A percentile compares a stretch with the other conserved stretches of the same genome.
phyloP scores from a whole-genome alignment of 495 filamentous ascomycete species.

The Jackrogersella minutella region DNA sequence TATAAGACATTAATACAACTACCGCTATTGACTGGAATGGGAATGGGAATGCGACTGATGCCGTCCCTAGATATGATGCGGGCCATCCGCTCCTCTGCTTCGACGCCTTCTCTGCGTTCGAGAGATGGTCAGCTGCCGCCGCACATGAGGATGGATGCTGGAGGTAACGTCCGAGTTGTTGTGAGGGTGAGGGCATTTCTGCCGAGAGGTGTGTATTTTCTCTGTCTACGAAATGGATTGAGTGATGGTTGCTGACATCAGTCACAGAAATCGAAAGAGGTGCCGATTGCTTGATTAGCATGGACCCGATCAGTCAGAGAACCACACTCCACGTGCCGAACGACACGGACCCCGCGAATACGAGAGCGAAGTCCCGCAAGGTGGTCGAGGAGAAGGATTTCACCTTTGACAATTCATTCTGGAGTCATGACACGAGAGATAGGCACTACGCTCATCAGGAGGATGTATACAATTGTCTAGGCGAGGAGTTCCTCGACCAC shows the following conservation, averaged over 20 bases:
- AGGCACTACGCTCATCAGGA: constrained; percentile 72
- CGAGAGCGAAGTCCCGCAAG: constrained; percentile 74
- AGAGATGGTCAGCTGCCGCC: constrained; percentile 67
- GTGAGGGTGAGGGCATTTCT: constrained; percentile 91
- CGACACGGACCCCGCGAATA: constrained; percentile 68
- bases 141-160: constrained; percentile 61
- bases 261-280: constrained; percentile 76
- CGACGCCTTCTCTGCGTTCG: constrained; percentile 75
- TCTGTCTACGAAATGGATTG: background rate
- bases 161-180: constrained; percentile 93
- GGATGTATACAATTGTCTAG: constrained; percentile 92
- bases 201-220: constrained; percentile 73
- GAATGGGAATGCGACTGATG: constrained; percentile 42
- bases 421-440: constrained; percentile 82
- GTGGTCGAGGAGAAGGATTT: constrained; percentile 87
- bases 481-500: constrained; percentile 97
- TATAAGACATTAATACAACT: constrained; percentile 55
- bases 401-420: constrained; percentile 97
- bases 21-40: constrained; percentile 15
- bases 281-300: constrained; percentile 84
- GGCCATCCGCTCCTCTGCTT: constrained; percentile 61
- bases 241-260: constrained; percentile 6
- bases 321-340: constrained; percentile 79
- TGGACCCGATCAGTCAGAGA: constrained; percentile 84
- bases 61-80: constrained; percentile 45